Conservation (phyloP, 2,329 filamentous ascomycete species). For the Aspergillus niger region DNA sequence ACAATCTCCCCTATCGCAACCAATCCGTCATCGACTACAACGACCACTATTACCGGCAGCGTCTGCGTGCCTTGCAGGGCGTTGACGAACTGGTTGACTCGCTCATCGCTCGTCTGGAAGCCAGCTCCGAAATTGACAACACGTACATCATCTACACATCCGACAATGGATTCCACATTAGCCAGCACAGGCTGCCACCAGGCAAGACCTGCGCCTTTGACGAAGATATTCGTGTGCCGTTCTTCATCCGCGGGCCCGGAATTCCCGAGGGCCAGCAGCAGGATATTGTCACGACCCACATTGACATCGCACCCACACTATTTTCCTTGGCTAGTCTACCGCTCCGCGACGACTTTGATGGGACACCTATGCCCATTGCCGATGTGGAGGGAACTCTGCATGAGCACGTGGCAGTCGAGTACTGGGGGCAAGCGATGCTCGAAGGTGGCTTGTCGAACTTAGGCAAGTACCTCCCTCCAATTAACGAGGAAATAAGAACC, state of each 20-base stretch:
- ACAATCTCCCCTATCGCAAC: conserved; percentile 45
- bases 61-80: conserved; percentile 53
- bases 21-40: conserved; percentile 51
- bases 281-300: neutral
- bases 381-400: conserved; percentile 29
- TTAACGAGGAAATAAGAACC: neutral
- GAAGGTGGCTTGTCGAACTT: conserved; percentile 9
- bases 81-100: conserved; percentile 57
- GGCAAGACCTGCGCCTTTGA: conserved; percentile 59
- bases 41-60: conserved; percentile 53
- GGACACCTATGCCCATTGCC: conserved; percentile 50
- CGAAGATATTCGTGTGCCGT: conserved; percentile 16
- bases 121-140: conserved; percentile 47
- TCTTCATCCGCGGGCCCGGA: conserved; percentile 15
- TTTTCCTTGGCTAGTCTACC: conserved; percentile 44
- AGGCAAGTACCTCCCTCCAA: neutral
- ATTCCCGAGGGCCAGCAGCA: conserved; percentile 7
- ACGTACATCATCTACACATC: conserved; percentile 63
- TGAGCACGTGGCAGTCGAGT: conserved; percentile 62
- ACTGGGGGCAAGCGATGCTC: conserved; percentile 48
- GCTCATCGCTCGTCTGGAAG: conserved; percentile 45
- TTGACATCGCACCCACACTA: conserved; percentile 62
- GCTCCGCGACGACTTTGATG: conserved; percentile 56
- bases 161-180: conserved; percentile 62
- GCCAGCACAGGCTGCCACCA: conserved; percentile 59